Evolutionary conservation across 2,329 filamentous ascomycete species (phyloP), one percentile per base, ranked within the genome.

Genomic region (Pseudogymnoascus sp.): DNA sequence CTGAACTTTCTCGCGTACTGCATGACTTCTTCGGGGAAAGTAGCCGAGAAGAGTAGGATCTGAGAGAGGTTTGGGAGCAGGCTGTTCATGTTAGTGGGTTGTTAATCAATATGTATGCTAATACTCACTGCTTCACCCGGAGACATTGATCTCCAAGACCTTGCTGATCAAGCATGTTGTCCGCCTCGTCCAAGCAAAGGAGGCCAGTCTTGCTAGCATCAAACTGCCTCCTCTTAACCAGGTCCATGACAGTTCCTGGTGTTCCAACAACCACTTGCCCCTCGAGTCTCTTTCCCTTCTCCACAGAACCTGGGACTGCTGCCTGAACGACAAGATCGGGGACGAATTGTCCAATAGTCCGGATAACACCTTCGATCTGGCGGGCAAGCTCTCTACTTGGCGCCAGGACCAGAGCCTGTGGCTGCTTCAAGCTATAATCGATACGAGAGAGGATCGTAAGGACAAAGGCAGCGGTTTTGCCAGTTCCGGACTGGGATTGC

Each of bases 401-500:
- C 2, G 93, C 95, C 33, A 99, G 84, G 35, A 93, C 88, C 43
- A 99, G 78, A 12, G 92, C 92, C 78, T 99, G 95, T 1, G 93
- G 93, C 67, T 84, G 81, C 28, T 85, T 78, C 67, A 84, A 82
- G 61, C 73, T 79, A 64, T 93, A 84, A 72, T 99, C 91, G 72
- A 98, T 78, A 66, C 95, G 91, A 64, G 90, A 90, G 41, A 99
- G 83, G 65, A 96, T 89, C 65, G 96, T 96, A 66, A 96, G 88
- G 53, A 95, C 90, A 75, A 99, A 99, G 22, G 95, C 95, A 19
- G 93, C 95, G 0, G 95, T 99, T 81, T 99, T 99, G 72, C 95
- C 95, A 19, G 95, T 99, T 70, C 95, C 95, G 2, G 95, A 99
- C 76, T 99, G 95, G n/a, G 95, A 99, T 78, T 99, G 95, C 3